Evolutionary conservation across 2,329 filamentous ascomycete genomes (phyloP).

Genomic region (Lasiodiplodia sp.): DNA sequence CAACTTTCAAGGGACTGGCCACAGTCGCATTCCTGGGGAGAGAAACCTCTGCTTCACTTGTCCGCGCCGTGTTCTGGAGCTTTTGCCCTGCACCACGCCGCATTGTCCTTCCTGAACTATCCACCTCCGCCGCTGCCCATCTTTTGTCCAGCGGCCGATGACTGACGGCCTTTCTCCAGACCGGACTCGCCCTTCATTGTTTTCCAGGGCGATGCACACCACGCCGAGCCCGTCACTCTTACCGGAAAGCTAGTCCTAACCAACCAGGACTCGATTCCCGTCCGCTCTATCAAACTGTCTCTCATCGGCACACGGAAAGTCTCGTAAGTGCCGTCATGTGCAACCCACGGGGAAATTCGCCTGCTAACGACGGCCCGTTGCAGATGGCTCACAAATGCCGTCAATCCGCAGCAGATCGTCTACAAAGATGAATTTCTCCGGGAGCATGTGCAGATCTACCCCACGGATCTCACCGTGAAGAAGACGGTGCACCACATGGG

Average conservation of each 20-base stretch:
- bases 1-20: neutral
- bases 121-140: neutral
- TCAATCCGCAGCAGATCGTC: slow-evolving; percentile 52
- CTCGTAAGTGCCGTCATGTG: slow-evolving; percentile 42
- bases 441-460: slow-evolving; percentile 54
- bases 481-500: slow-evolving; percentile 57
- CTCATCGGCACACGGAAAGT: slow-evolving; percentile 58
- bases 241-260: slow-evolving; percentile 56
- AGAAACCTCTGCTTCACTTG: slow-evolving; percentile 54
- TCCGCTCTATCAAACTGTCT: slow-evolving; percentile 55
- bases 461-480: slow-evolving; percentile 48
- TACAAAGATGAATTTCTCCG: slow-evolving; percentile 57
- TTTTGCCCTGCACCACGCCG: neutral
- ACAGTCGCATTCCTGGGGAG: slow-evolving; percentile 4
- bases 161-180: slow-evolving; percentile 35
- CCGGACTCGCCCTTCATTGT: slow-evolving; percentile 58
- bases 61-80: neutral
- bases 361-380: slow-evolving; percentile 17
- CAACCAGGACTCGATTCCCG: slow-evolving; percentile 56
- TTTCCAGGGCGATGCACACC: slow-evolving; percentile 57
- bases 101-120: neutral
- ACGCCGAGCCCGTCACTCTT: slow-evolving; percentile 54
- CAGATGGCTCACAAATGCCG: slow-evolving; percentile 49
- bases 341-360: neutral
- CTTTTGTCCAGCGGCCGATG: neutral